phyloP scores from a whole-genome alignment of 208 protist species.

The Tritrichomonas foetus region DNA sequence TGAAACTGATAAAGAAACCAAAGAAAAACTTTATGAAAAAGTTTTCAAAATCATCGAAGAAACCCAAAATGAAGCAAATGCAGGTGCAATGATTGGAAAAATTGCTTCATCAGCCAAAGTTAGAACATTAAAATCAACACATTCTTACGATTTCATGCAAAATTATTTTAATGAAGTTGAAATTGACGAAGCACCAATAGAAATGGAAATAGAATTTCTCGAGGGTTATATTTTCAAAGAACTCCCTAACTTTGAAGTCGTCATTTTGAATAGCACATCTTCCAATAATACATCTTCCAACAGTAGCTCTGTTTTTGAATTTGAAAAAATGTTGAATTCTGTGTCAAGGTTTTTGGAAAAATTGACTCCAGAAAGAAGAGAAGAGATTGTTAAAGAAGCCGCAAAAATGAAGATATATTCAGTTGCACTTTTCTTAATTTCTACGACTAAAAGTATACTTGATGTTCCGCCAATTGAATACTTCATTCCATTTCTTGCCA shows the following conservation, averaged over 20 bases:
- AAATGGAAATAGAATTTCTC: not conserved
- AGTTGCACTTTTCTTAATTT: not conserved
- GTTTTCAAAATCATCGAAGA: not conserved
- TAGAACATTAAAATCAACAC: not conserved
- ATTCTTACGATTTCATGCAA: not conserved
- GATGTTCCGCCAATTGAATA: not conserved
- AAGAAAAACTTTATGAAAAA: not conserved
- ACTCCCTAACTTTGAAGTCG: not conserved
- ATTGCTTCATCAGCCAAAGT: not conserved
- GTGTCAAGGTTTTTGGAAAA: not conserved
- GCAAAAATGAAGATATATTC: not conserved
- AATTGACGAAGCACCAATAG: not conserved
- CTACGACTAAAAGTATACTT: not conserved
- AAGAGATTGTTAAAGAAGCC: not conserved
- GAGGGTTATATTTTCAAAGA: not conserved
- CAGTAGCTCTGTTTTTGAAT: no score
- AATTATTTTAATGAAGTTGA: not conserved
- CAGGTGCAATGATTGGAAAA: not conserved
- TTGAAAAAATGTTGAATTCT: not conserved
- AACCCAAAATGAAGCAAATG: not conserved
- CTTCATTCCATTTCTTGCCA: not conserved
- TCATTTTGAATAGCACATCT: not conserved
- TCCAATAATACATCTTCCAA: no score
- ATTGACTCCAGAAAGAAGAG: not conserved
- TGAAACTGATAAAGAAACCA: not conserved